phyloP scores from a whole-genome alignment of 2,329 filamentous ascomycete genomes.

The Zymoseptoria crescenta region DNA sequence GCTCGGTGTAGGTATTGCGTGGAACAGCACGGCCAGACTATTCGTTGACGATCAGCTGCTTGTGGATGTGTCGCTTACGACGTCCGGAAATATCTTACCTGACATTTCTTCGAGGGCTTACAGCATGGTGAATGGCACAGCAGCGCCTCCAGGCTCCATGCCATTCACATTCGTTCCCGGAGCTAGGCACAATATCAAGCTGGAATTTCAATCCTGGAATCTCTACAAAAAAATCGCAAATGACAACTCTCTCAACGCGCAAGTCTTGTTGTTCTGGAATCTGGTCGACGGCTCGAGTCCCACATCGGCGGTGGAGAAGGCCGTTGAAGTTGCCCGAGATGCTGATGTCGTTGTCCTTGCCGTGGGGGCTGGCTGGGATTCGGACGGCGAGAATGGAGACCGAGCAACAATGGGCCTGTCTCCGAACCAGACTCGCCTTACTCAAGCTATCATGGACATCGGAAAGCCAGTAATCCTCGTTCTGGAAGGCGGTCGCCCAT shows the following conservation, averaged over 20 bases:
- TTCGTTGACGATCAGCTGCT: conserved; percentile 9
- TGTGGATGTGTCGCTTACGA: conserved; percentile 10
- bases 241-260: conserved; percentile 10
- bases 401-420: conserved; percentile 9
- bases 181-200: conserved; percentile 8
- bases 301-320: conserved; percentile 6
- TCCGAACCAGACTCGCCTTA: conserved; percentile 10
- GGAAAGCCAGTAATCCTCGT: conserved; percentile 8
- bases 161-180: conserved; percentile 10
- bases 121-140: conserved; percentile 8
- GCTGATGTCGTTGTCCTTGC: conserved; percentile 8
- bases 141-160: conserved; percentile 10
- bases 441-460: conserved; percentile 3
- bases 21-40: conserved; percentile 13
- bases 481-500: conserved; percentile 10
- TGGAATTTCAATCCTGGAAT: conserved; percentile 13
- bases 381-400: conserved; percentile 12
- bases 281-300: conserved; percentile 5
- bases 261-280: conserved; percentile 15
- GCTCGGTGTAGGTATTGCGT: conserved; percentile 11
- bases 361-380: conserved; percentile 9
- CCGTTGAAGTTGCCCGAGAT: conserved; percentile 1
- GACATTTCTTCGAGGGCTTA: conserved; percentile 9
- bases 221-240: conserved; percentile 14
- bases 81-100: conserved; percentile 11